Base-by-base conservation (phyloP, 75 land plant species). In the Sequoiadendron giganteum region DNA sequence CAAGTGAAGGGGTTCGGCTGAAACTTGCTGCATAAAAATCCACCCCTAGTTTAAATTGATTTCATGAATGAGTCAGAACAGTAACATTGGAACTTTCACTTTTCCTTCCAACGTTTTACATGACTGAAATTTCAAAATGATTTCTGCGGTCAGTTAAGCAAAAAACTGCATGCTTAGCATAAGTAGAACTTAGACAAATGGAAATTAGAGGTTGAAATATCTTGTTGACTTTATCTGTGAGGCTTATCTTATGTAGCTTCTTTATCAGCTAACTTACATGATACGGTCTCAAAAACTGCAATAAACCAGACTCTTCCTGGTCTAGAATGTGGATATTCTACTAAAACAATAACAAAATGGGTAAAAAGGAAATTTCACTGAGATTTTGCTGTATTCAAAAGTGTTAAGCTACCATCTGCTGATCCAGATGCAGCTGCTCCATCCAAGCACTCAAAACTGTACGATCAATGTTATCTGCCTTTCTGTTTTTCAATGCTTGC, bases 381-480 rank as follows among this genome's bases (percentile, higher is more conserved):
- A 72, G 76, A 25, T 32, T 72, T 81, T n/a, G 7, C 84, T 11
- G 28, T 2, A 14, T 19, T 72, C 34, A 38, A 11, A 45, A 48
- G 5, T 78, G 49, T 43, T 43, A 77, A 45, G 96, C 95, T 88
- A 92, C 91, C 89, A 92, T 83, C 90, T 94, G 94, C 89, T 94
- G 95, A 78, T 95, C 94, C 91, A 90, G 86, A 84, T 95, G 94
- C 94, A 92, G 89, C 86, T 92, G 94, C 89, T 78, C 81, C 42
- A 85, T 87, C 94, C 91, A 92, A 34, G 93, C 36, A 87, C 86
- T 85, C 87, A 88, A 56, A 25, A 52, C 85, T 43, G 87, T 40
- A 49, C 38, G 36, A 84, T 83, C 86, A 6, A 54, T 55, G 25
- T 32, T 47, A n/a, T 80, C 85, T 34, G 43, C 18, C 54, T 83